Evolutionary conservation across 176 grass and related monocot species (phyloP).

Genomic region (Aechmea fasciata): DNA sequence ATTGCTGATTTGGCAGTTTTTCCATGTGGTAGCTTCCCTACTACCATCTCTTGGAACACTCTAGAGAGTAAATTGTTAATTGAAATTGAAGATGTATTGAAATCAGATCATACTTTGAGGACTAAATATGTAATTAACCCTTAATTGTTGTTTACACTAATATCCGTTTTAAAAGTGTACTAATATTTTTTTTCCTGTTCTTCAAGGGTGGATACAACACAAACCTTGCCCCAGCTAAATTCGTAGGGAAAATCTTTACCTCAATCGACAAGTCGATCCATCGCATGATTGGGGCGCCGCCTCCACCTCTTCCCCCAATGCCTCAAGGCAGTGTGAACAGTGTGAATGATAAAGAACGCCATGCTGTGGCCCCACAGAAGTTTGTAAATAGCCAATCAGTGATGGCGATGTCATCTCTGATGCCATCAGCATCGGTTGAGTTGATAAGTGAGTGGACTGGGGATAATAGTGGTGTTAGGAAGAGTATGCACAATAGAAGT

Average conservation of each 20-base stretch:
- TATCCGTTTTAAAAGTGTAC: too few species aligned
- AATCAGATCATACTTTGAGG: too few species aligned
- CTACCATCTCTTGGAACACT: too few species aligned
- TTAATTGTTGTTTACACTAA: too few species aligned
- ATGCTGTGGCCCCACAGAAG: slow-evolving; percentile 35
- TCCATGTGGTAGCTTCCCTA: too few species aligned
- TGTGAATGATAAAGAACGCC: slow-evolving; percentile 47
- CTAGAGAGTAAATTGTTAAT: too few species aligned
- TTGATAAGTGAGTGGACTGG: slow-evolving; percentile 27
- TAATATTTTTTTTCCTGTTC: slow-evolving; percentile 5
- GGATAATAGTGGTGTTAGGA: slow-evolving; percentile 42
- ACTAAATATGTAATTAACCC: too few species aligned
- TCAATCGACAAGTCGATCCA: slow-evolving; percentile 79
- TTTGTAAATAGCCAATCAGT: slow-evolving; percentile 25
- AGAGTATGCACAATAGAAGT: slow-evolving; percentile 66
- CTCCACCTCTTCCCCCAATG: slow-evolving; percentile 57
- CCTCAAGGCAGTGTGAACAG: slow-evolving; percentile 33
- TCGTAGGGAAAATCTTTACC: slow-evolving; percentile 86
- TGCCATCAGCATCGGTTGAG: slow-evolving; percentile 4
- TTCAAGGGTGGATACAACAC: slow-evolving; percentile 79
- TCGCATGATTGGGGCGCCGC: slow-evolving; percentile 83
- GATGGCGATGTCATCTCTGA: not conserved
- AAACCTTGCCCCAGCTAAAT: slow-evolving; percentile 67
- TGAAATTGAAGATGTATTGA: too few species aligned
- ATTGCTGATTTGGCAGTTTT: too few species aligned